Evolutionary conservation across 1,284 basidiomycete species (phyloP), one percentile per base, ranked within the genome.

Genomic region (Boletus smithii): DNA sequence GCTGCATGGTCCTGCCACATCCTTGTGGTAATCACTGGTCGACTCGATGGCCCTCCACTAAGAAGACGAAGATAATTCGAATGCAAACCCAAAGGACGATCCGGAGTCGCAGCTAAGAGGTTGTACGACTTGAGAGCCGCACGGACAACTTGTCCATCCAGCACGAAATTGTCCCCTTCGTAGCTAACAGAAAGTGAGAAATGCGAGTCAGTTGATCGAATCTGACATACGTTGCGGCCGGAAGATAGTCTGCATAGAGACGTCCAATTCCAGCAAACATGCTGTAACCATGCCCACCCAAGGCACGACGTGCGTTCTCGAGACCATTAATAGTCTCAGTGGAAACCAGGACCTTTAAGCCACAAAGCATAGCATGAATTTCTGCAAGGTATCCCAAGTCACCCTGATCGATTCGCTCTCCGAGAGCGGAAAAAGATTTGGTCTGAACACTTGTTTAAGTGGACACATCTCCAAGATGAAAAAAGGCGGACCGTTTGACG

Each of bases 221-320:
- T 23, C 18, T 7, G 35, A 67, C 75, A 18, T 60, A 85, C 76
- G 85, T 88, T 48, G 76, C 75, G 58, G 73, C 73, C 8, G 86
- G 85, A 5, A 88, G 65, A 53, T 80, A 80, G 55, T 83, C 76
- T 2, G 80, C 82, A 54, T 85, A 88, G 5, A 85, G 53, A 24
- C 72, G 67, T 2, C 85, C 85, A 2, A 89, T 66, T 4, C 85
- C 87, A 2, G 82, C 72, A 54, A 83, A 87, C 1, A 73, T 77
- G 53, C 82, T 84, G 65, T 79, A 90, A 0, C 88, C 88, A 63
- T 91, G 88, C 3, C 88, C 88, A 43, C 88, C 88, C 73, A 88
- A 79, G 0, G 84, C 78, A 9, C 85, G 75, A 10, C 88, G 76
- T 7, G 83, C 80, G 5, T 72, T 77, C 62, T 91, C 88, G 16